Evolutionary conservation across 805 yeast genomes (phyloP), one percentile per base, ranked within the genome.

Genomic region (Candida koratica): DNA sequence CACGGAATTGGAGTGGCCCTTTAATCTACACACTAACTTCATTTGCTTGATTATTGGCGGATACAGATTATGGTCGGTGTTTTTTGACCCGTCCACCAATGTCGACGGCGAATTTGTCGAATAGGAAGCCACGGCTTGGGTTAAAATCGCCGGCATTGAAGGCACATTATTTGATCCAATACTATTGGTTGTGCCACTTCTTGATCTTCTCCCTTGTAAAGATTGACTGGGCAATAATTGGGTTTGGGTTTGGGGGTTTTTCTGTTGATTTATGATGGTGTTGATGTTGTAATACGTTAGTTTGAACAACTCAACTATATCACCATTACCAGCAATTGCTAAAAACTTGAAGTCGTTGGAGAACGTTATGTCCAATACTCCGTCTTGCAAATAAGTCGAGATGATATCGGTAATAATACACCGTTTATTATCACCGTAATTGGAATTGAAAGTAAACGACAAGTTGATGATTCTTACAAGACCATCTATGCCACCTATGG

Each of bases 401-500:
- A 76, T 55, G 1, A 80, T 60, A 46, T 81, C 89, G 1, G 75
- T 53, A 8, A 64, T 47, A 6, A 65, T 41, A 12, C 52, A 48
- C 36, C 48, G 52, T 36, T 47, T 53, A 5, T 37, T 26, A 5
- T 46, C 37, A 4, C 64, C 69, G 37, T 56, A 60, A 31, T 53
- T 52, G 13, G 33, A 28, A 13, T 49, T 52, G 33, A 46, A 47
- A 5, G 71, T 59, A 15, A 56, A 52, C 14, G 57, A 44, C 25
- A 80, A 52, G 50, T 81, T 81, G 31, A 83, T 60, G 12, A 83
- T 46, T 31, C 83, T 59, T 17, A 79, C 58, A 42, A 71, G 72
- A 2, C 88, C 93, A 50, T 81, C 87, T 42, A 77, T 83, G 5
- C 77, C 63, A 0, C 82, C 74, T n/a, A 78, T 51, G 0, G 78